These are phyloP conservation scores for Lepiota subincarnata DNA, from an alignment of 768 basidiomycete species.

Conservation along the genomic window DNA sequence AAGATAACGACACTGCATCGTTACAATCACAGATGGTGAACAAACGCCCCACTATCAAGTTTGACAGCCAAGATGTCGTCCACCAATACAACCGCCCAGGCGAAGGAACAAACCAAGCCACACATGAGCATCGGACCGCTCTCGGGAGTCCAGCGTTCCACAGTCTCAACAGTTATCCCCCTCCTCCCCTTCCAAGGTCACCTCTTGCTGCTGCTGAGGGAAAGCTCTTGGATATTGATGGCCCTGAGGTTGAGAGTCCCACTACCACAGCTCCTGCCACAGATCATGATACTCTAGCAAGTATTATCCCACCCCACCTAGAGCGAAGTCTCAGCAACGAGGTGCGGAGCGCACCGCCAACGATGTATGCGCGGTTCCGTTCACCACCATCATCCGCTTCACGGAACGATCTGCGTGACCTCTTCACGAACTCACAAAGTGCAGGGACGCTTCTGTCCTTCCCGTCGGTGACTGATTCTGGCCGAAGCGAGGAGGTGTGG, in stretches of 20 bases:
- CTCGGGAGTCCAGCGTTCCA: slow-evolving; percentile 25
- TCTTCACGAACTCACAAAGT: slow-evolving; percentile 28
- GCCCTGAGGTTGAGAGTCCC: background rate
- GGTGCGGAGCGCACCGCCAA: slow-evolving; percentile 45
- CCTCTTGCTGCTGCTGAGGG: slow-evolving; percentile 20
- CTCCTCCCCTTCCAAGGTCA: slow-evolving; percentile 22
- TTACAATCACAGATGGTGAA: slow-evolving; percentile 30
- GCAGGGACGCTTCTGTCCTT: slow-evolving; percentile 40
- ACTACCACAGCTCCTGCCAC: slow-evolving; percentile 4
- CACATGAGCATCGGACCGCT: slow-evolving; percentile 46
- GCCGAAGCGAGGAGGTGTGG: slow-evolving; percentile 33
- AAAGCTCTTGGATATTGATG: slow-evolving; percentile 26
- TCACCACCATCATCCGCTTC: slow-evolving; percentile 11
- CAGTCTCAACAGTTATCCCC: slow-evolving; percentile 26
- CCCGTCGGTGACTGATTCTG: slow-evolving; percentile 51
- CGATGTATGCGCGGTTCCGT: slow-evolving; percentile 31
- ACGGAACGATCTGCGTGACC: slow-evolving; percentile 33
- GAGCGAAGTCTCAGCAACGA: slow-evolving; percentile 22
- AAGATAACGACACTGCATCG: slow-evolving; percentile 33
- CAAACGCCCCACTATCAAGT: slow-evolving; percentile 68
- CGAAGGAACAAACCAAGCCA: slow-evolving; percentile 37
- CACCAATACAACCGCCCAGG: slow-evolving; percentile 69
- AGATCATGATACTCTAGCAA: slow-evolving; percentile 22
- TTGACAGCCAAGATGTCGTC: slow-evolving; percentile 66
- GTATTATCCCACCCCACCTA: slow-evolving; percentile 29